Conservation (phyloP, 768 basidiomycete genomes). For the Leccinum truebloodii region DNA sequence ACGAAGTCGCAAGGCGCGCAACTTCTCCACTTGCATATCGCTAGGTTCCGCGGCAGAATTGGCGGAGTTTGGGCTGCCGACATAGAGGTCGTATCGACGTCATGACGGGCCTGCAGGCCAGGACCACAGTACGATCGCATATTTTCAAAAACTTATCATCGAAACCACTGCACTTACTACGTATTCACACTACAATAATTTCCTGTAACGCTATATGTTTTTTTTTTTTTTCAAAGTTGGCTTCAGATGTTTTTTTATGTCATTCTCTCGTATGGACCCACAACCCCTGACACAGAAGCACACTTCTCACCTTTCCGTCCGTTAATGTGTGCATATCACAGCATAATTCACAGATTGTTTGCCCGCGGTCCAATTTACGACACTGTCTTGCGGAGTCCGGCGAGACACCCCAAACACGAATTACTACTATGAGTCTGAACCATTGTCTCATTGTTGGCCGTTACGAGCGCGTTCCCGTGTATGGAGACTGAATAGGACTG, state of each 20-base stretch:
- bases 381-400: too few relatives aligned
- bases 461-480: not conserved
- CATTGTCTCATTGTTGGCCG: not conserved
- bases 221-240: not conserved
- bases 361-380: too few relatives aligned
- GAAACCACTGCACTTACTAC: not conserved
- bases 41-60: slow-evolving; percentile 1
- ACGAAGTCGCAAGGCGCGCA: slow-evolving; percentile 7
- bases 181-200: not conserved
- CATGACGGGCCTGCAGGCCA: not conserved
- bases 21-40: slow-evolving; percentile 9
- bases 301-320: not conserved
- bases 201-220: not conserved
- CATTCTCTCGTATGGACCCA: not conserved
- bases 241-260: not conserved
- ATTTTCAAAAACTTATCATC: not conserved
- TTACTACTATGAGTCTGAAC: not conserved
- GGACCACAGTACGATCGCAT: not conserved
- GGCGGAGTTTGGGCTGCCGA: slow-evolving; percentile 13
- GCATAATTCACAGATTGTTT: not conserved
- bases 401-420: too few relatives aligned
- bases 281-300: not conserved
- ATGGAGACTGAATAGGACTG: not conserved
- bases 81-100: slow-evolving; percentile 10
- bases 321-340: not conserved